Evolutionary conservation across 768 basidiomycete species (phyloP).

Genomic region (Pleurotus giganteus): DNA sequence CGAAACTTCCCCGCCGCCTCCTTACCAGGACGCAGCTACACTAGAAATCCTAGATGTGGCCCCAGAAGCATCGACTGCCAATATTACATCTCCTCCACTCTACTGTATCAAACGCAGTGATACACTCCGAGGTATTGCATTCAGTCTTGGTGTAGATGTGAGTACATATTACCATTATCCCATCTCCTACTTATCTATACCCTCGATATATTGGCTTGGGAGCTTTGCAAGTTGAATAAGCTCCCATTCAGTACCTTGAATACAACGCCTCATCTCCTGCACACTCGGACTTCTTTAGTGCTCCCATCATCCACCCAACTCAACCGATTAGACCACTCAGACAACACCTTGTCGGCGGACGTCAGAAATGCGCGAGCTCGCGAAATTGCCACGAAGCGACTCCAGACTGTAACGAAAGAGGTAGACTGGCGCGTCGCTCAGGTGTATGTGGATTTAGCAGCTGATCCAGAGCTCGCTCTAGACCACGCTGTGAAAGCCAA

Average conservation of each 20-base stretch:
- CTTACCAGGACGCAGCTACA: constrained; percentile 9
- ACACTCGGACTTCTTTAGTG: constrained; percentile 58
- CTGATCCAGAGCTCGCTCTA: constrained; percentile 32
- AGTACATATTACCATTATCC: constrained; percentile 22
- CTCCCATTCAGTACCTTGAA: constrained; percentile 62
- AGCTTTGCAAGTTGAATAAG: constrained; percentile 64
- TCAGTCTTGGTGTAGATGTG: constrained; percentile 62
- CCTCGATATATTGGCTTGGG: constrained; percentile 39
- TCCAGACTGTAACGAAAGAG: constrained; percentile 70
- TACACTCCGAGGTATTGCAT: constrained; percentile 62
- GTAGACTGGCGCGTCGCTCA: constrained; percentile 63
- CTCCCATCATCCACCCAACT: constrained; percentile 46
- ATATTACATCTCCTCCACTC: constrained; percentile 21
- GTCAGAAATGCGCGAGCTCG: constrained; percentile 41
- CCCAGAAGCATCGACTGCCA: neutral
- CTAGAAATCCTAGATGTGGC: neutral
- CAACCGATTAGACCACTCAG: constrained; percentile 17
- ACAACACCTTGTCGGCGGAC: constrained; percentile 14
- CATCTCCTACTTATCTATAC: neutral
- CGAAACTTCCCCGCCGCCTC: constrained; percentile 8
- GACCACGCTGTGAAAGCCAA: constrained; percentile 23
- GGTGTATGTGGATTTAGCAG: constrained; percentile 69
- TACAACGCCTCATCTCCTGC: constrained; percentile 72
- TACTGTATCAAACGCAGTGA: constrained; percentile 58
- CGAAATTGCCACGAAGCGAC: constrained; percentile 56